Conservation (phyloP, 2,329 filamentous ascomycete species). For the Laburnicola sp. region DNA sequence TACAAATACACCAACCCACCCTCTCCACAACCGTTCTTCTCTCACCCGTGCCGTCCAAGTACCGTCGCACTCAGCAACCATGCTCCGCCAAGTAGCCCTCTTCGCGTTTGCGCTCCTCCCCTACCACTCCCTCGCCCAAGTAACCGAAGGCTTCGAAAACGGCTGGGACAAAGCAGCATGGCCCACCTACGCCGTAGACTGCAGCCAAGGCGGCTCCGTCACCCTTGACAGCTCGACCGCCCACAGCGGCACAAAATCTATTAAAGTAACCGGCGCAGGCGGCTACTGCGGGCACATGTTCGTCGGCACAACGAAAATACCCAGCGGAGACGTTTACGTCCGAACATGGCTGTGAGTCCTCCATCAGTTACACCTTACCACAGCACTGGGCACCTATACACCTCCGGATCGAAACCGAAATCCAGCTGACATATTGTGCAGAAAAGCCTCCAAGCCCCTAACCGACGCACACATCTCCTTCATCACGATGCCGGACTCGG, state of each 20-base stretch:
- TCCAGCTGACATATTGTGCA: conserved; percentile 34
- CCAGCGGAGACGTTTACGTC: conserved; percentile 61
- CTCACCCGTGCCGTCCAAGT: neutral
- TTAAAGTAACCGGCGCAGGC: conserved; percentile 74
- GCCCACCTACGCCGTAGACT: conserved; percentile 63
- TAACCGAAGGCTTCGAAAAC: conserved; percentile 60
- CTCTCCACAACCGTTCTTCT: conserved; percentile 15
- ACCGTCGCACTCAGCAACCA: conserved; percentile 25
- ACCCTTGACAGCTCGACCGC: conserved; percentile 60
- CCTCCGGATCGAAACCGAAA: too few species aligned
- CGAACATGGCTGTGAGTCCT: conserved; percentile 58
- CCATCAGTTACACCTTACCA: conserved; percentile 1
- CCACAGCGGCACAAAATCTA: conserved; percentile 64
- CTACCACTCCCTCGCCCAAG: conserved; percentile 55
- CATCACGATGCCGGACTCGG: conserved; percentile 65
- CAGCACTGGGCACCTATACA: conserved; percentile 2
- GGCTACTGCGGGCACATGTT: conserved; percentile 58
- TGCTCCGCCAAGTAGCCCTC: conserved; percentile 52
- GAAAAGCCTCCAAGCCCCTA: conserved; percentile 61
- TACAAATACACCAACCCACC: conserved; percentile 11
- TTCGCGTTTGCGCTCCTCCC: conserved; percentile 53
- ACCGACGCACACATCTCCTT: conserved; percentile 63
- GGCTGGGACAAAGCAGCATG: conserved; percentile 62
- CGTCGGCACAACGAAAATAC: conserved; percentile 61
- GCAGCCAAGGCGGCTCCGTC: conserved; percentile 62